A percentile compares a stretch with the other conserved stretches of the same genome.
These are phyloP conservation scores for Umbelopsis ramanniana DNA, from an alignment of 192 early-diverging fungal genomes.

Conservation along the genomic window DNA sequence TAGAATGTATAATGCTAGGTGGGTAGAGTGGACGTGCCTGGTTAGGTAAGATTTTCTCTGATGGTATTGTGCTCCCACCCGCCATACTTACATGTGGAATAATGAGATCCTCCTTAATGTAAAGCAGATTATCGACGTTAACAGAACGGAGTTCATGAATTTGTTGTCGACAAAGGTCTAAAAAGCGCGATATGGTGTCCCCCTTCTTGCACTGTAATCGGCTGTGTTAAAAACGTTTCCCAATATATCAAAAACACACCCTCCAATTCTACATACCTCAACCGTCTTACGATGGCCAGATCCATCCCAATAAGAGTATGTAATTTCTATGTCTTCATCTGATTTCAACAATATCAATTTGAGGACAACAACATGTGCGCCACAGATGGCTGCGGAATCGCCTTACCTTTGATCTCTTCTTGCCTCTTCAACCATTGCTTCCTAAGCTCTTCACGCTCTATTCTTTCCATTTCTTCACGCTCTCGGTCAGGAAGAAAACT, in stretches of 20 bases:
- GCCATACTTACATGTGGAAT: constrained; percentile 80
- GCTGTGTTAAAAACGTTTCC: neutral
- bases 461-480: constrained; percentile 78
- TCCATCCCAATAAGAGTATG: constrained; percentile 97
- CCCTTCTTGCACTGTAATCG: constrained; percentile 70
- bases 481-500: constrained; percentile 91
- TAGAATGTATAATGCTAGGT: constrained; percentile 79
- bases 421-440: constrained; percentile 85
- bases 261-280: constrained; percentile 43
- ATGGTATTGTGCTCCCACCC: neutral
- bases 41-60: neutral
- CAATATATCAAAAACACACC: neutral
- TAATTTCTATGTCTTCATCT: constrained; percentile 81
- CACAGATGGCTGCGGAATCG: neutral
- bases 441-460: constrained; percentile 73
- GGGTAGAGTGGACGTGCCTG: neutral
- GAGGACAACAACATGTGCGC: too few relatives aligned
- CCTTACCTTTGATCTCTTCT: constrained; percentile 76
- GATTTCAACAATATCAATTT: neutral
- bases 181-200: constrained; percentile 85
- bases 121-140: constrained; percentile 87
- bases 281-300: constrained; percentile 89
- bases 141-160: constrained; percentile 80
- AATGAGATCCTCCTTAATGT: constrained; percentile 95
- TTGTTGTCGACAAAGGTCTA: constrained; percentile 82